A percentile compares a stretch with the other conserved stretches of the same genome.
Conservation (phyloP, 306 rosid genomes). For the Fragaria nilgerrensis region DNA sequence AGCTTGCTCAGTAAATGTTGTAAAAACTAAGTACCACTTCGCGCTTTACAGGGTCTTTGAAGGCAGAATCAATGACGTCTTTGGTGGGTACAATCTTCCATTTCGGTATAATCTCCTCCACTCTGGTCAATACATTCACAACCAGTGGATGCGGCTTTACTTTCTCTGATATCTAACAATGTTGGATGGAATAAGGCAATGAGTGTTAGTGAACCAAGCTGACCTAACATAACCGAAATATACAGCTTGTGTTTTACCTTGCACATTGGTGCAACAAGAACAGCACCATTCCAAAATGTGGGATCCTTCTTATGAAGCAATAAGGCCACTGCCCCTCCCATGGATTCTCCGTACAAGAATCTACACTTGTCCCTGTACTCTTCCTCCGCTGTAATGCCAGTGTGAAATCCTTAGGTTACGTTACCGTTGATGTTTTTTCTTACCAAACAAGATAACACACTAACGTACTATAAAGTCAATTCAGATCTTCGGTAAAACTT, state of each 20-base stretch:
- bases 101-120: constrained; percentile 68
- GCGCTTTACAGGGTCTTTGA: constrained; percentile 67
- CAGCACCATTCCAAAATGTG: constrained; percentile 73
- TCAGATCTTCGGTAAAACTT: background rate
- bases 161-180: constrained; percentile 76
- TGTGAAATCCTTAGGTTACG: background rate
- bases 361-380: constrained; percentile 50
- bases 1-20: background rate
- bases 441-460: background rate
- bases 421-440: background rate
- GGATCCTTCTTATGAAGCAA: constrained; percentile 68
- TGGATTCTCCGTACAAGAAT: constrained; percentile 90
- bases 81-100: constrained; percentile 88
- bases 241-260: constrained; percentile 39
- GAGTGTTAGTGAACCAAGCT: constrained; percentile 11
- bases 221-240: background rate
- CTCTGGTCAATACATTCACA: constrained; percentile 47
- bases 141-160: constrained; percentile 71
- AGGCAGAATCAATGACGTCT: constrained; percentile 68
- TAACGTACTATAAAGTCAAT: background rate
- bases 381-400: constrained; percentile 35
- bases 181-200: background rate
- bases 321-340: constrained; percentile 87
- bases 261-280: constrained; percentile 95
- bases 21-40: constrained; percentile 42